These are phyloP conservation scores for Toxoplasma gondii DNA, from an alignment of 169 alveolate species.

Conservation along the genomic window DNA sequence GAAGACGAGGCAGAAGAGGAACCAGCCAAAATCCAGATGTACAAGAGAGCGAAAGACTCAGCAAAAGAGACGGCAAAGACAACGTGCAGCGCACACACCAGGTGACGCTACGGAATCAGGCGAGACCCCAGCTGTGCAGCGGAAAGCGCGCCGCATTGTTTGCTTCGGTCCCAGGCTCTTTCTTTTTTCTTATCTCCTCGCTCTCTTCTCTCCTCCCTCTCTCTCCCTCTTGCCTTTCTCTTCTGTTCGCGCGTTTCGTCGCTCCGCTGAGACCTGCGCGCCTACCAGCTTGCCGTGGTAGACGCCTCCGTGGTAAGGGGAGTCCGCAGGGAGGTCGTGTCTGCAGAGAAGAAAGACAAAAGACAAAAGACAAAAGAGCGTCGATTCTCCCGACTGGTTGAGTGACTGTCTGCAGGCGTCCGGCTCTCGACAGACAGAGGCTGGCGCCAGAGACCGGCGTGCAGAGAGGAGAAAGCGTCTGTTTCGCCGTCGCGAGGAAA, in stretches of 20 bases:
- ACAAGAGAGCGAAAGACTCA: too few relatives aligned
- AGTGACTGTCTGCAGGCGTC: neutral
- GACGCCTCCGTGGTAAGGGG: slow-evolving; percentile 57
- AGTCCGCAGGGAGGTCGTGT: slow-evolving; percentile 58
- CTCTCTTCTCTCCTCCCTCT: too few relatives aligned
- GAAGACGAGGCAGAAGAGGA: neutral
- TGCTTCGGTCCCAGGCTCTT: too few relatives aligned
- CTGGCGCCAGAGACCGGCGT: neutral
- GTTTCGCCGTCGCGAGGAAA: neutral
- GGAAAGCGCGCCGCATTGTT: too few relatives aligned
- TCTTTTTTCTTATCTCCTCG: too few relatives aligned
- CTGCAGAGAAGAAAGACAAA: neutral
- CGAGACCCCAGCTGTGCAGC: too few relatives aligned
- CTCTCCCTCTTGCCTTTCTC: neutral
- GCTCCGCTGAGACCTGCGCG: too few relatives aligned
- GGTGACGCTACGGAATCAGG: too few relatives aligned
- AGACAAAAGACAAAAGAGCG: neutral
- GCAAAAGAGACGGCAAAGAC: too few relatives aligned
- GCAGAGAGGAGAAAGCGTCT: neutral
- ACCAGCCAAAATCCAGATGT: slow-evolving; percentile 59
- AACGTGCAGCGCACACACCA: too few relatives aligned
- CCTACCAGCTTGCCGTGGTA: slow-evolving; percentile 77
- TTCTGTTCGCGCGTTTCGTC: neutral
- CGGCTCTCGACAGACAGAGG: neutral
- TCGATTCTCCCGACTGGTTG: neutral